phyloP scores from a whole-genome alignment of 495 filamentous ascomycete species.

The Aspergillus ostianus region DNA sequence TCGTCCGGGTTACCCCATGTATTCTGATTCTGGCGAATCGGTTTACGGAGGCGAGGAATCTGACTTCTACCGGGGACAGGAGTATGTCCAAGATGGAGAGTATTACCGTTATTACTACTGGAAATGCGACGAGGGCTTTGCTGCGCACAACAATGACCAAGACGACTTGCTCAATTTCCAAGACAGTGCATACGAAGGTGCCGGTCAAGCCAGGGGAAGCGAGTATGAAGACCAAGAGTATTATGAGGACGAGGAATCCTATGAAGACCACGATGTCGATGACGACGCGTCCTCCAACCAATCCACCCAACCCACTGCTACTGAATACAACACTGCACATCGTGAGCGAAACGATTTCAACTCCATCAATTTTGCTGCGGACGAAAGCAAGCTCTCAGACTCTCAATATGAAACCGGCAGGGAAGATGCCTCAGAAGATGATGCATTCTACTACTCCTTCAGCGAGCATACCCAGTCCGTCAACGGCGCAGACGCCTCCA shows the following conservation, averaged over 20 bases:
- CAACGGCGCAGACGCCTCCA: neutral
- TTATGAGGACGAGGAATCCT: neutral
- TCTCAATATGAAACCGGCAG: neutral
- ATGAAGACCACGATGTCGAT: constrained; percentile 2
- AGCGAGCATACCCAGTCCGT: neutral
- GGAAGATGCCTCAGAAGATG: neutral
- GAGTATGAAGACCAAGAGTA: neutral
- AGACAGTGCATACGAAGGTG: neutral
- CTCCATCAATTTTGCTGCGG: neutral
- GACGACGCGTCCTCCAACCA: neutral
- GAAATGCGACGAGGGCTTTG: neutral
- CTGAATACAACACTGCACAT: neutral
- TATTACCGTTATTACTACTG: neutral
- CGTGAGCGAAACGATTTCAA: neutral
- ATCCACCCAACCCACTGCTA: neutral
- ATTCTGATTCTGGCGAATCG: neutral
- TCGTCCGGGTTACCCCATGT: neutral
- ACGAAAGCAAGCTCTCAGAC: neutral
- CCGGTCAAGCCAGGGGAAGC: neutral
- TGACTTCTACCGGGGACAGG: neutral
- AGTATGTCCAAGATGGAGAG: neutral
- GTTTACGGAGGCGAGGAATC: neutral
- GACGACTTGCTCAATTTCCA: neutral
- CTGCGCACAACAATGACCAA: neutral
- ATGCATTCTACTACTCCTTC: neutral